Evolutionary conservation across 2,329 filamentous ascomycete genomes (phyloP).

Genomic region (Helotiales sp.): DNA sequence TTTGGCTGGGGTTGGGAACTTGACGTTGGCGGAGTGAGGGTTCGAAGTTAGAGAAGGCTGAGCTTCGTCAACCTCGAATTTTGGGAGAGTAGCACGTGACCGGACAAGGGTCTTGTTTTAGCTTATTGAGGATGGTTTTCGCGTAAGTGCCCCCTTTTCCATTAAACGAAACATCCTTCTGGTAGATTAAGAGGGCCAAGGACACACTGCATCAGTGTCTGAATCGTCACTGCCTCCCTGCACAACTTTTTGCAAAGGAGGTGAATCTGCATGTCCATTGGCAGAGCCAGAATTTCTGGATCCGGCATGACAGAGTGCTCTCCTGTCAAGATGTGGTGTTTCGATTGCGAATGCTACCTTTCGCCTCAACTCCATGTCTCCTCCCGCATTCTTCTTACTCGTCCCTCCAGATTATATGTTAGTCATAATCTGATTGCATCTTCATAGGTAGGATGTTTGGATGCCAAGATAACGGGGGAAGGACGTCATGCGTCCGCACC

Average conservation of each 20-base stretch:
- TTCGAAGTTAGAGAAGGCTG: constrained; percentile 2
- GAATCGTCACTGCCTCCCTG: not conserved
- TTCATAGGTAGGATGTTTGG: not conserved
- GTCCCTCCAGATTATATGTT: not conserved
- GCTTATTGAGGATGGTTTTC: not conserved
- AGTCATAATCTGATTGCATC: not conserved
- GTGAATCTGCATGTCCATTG: not conserved
- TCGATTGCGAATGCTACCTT: no score
- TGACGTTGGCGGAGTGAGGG: not conserved
- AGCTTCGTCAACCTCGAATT: not conserved
- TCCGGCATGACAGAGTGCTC: not conserved
- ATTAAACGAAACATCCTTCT: not conserved
- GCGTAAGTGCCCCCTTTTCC: not conserved
- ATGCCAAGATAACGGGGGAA: not conserved
- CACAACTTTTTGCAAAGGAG: not conserved
- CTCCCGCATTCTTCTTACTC: not conserved
- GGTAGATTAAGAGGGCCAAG: not conserved
- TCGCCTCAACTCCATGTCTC: not conserved
- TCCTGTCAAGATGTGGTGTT: no score
- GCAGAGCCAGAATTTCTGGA: not conserved
- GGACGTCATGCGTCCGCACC: not conserved
- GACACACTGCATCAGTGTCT: not conserved
- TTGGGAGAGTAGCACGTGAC: not conserved
- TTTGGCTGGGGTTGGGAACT: not conserved
- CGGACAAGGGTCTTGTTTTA: not conserved